Base-by-base conservation (phyloP, 495 filamentous ascomycete species). In the Annulohypoxylon nitens region DNA sequence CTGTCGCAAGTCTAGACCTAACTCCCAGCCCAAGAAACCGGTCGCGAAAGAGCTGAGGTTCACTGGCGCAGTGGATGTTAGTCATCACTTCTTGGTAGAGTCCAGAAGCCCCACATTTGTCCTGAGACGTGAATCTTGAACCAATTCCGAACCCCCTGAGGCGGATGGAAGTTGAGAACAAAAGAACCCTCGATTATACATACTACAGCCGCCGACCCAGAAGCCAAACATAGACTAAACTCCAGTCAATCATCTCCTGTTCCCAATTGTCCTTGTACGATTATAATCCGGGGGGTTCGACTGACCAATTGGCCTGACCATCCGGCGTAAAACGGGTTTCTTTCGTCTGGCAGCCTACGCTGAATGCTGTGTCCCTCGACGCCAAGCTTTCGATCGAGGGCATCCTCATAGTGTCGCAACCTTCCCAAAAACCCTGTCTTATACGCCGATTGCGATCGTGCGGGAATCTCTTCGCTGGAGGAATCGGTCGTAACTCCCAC, bases 21-120 rank as follows among this genome's bases (percentile, higher is more conserved):
- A 81, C 67, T 86, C 80, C 67, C 77, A 78, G 25, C 86, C 86
- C 50, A 87, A 67, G 47, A 86, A 80, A n/a, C 85, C 85, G 16
- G 82, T 82, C 23, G 84, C 80, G 63, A 90, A 87, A 63, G 84
- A 87, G 51, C 83, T 83, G 11, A 87, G 82, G 61, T 90, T 88
- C 80, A 88, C 54, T 58, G 20, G 4, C 4, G 20, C 33, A 10
- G n/a, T 14, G n/a, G 3, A 58, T 33, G 25, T 58, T 39, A 58
- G 34, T 10, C 12, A 25, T 39, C 3, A 3, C 33, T 58, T 39
- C 20, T 3, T 58, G 0, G 18, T 16, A 6, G 53, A 57, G 11
- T 16, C 23, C n/a, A 8, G 26, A 36, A 18, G 7, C 53, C 36
- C 26, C 12, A 1, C 34, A 11, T 36, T 8, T 10, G 33, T 16